Conservation (phyloP, 2,329 filamentous ascomycete genomes). For the Paecilomyces dactylethromorphus region DNA sequence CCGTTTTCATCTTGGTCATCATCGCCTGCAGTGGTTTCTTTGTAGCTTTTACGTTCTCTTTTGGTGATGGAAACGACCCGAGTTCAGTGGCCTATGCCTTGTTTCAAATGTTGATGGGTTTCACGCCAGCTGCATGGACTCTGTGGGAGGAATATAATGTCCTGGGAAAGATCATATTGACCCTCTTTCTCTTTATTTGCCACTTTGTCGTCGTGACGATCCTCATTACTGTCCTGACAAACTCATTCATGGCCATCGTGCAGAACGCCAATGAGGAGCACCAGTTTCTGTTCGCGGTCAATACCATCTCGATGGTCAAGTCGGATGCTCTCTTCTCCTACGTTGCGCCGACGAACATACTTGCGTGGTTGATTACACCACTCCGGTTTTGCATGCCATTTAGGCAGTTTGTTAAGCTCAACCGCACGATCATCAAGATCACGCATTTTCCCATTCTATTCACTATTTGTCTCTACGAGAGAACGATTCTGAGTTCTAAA, state of each 20-base stretch:
- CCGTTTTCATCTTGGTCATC: constrained; percentile 75
- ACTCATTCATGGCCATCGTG: constrained; percentile 92
- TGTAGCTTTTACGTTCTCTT: constrained; percentile 83
- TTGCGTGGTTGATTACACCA: constrained; percentile 84
- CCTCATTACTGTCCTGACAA: constrained; percentile 89
- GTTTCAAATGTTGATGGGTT: constrained; percentile 93
- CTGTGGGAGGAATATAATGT: constrained; percentile 75
- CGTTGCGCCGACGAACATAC: constrained; percentile 81
- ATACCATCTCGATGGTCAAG: constrained; percentile 96
- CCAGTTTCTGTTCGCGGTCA: constrained; percentile 87
- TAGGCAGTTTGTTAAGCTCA: constrained; percentile 73
- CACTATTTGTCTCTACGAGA: constrained; percentile 81
- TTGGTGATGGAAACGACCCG: constrained; percentile 63
- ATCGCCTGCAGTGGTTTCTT: constrained; percentile 93
- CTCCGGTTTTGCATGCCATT: constrained; percentile 75
- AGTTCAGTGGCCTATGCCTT: constrained; percentile 78
- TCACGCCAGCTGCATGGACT: constrained; percentile 91
- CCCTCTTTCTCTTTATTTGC: constrained; percentile 83
- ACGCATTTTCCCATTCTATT: constrained; percentile 87
- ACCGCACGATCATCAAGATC: constrained; percentile 83
- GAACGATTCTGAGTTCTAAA: constrained; percentile 64
- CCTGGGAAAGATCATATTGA: constrained; percentile 68
- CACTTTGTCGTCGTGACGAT: constrained; percentile 95
- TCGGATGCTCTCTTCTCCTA: constrained; percentile 96
- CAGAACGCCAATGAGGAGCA: constrained; percentile 92